Evolutionary conservation across 345 rosid species (phyloP).

Genomic region (Pelargonium nanum): DNA sequence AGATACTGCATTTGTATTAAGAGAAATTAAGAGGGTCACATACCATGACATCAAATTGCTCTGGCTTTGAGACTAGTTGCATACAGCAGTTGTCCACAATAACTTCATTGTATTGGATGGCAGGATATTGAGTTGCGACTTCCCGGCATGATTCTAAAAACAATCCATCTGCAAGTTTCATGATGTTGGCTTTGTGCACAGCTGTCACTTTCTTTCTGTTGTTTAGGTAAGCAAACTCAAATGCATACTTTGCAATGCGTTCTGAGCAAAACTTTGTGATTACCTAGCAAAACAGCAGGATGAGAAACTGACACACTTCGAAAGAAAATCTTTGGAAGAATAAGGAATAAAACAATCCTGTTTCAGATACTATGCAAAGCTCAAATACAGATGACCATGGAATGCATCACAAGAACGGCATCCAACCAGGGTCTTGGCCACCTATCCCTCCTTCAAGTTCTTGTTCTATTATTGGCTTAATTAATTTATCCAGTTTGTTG

Average conservation of each 20-base stretch:
- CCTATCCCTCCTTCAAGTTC: too few species aligned
- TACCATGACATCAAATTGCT: not conserved
- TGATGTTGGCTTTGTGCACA: not conserved
- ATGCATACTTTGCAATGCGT: conserved; percentile 34
- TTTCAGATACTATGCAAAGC: too few species aligned
- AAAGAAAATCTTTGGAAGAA: too few species aligned
- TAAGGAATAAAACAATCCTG: too few species aligned
- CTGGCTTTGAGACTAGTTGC: not conserved
- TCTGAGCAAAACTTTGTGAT: conserved; percentile 39
- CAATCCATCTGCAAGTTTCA: not conserved
- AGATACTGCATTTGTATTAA: too few species aligned
- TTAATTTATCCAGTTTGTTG: too few species aligned
- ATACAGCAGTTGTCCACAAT: too few species aligned
- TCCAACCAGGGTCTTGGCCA: too few species aligned
- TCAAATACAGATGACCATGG: too few species aligned
- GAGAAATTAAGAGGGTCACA: not conserved
- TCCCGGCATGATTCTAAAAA: not conserved
- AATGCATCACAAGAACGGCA: too few species aligned
- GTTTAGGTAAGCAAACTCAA: conserved; percentile 33
- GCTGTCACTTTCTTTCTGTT: conserved; percentile 30
- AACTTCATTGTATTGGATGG: not conserved
- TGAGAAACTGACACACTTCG: not conserved
- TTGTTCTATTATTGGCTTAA: too few species aligned
- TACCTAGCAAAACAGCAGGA: conserved; percentile 12
- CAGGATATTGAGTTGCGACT: not conserved